Conservation (phyloP, 495 filamentous ascomycete species). For the Tetracladium marchalianum region DNA sequence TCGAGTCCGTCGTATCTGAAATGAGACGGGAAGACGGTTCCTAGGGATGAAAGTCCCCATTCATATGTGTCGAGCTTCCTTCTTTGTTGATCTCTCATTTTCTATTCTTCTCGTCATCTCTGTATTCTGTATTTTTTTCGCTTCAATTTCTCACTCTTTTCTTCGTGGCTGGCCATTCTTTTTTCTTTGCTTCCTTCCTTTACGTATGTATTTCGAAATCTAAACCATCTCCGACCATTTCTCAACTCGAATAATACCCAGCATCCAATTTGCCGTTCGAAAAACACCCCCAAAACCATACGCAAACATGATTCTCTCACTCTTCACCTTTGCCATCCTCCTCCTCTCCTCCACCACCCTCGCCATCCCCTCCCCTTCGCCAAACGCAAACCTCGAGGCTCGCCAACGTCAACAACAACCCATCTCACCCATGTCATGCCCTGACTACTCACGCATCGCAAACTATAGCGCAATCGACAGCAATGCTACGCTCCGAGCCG, state of each 20-base stretch:
- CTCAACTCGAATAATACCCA: no score
- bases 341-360: neutral
- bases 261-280: neutral
- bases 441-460: constrained; percentile 22
- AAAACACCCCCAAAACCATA: neutral
- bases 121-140: no score
- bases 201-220: no score
- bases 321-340: neutral
- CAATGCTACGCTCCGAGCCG: constrained; percentile 26
- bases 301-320: neutral
- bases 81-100: no score
- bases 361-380: neutral
- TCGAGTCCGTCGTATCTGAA: no score
- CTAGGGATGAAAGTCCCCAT: no score
- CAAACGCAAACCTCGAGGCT: no score
- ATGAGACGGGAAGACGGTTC: no score
- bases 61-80: no score
- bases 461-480: constrained; percentile 26
- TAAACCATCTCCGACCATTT: no score
- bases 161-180: constrained; percentile 2
- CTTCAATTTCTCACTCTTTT: neutral
- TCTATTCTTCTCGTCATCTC: no score
- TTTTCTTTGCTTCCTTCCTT: neutral
- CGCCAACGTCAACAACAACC: neutral
- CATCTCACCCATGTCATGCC: constrained; percentile 9